phyloP scores from a whole-genome alignment of 2,329 filamentous ascomycete genomes.

The Metarhizium rileyi region DNA sequence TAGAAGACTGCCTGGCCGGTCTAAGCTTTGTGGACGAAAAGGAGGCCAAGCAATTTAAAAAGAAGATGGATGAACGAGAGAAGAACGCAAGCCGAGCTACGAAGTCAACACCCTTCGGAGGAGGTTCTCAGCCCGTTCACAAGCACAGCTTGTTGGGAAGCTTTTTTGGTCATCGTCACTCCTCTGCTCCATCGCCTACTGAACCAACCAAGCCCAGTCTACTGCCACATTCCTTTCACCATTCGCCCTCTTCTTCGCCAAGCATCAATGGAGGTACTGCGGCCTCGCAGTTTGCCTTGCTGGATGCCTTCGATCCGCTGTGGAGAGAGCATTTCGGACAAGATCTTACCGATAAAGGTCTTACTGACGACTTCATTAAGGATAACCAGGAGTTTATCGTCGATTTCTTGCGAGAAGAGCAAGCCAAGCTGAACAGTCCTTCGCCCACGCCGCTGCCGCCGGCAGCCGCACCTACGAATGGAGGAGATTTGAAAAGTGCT shows the following conservation, averaged over 20 bases:
- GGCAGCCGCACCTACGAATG: slow-evolving; percentile 18
- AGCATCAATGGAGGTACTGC: slow-evolving; percentile 35
- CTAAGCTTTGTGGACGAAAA: slow-evolving; percentile 95
- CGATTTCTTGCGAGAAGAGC: slow-evolving; percentile 51
- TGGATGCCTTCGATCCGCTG: slow-evolving; percentile 54
- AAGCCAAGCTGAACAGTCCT: slow-evolving; percentile 26
- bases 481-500: slow-evolving; percentile 18
- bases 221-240: slow-evolving; percentile 24
- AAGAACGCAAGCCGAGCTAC: slow-evolving; percentile 92
- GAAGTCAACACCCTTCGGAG: slow-evolving; percentile 64
- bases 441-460: slow-evolving; percentile 15
- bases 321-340: slow-evolving; percentile 59
- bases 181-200: slow-evolving; percentile 46
- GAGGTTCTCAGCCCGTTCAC: slow-evolving; percentile 28
- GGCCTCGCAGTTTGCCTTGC: slow-evolving; percentile 47
- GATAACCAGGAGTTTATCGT: slow-evolving; percentile 62
- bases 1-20: slow-evolving; percentile 83
- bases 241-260: slow-evolving; percentile 32
- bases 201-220: slow-evolving; percentile 41
- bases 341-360: slow-evolving; percentile 50
- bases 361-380: slow-evolving; percentile 57
- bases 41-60: slow-evolving; percentile 91
- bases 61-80: slow-evolving; percentile 94
- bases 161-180: slow-evolving; percentile 52
- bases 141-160: slow-evolving; percentile 46